phyloP scores from a whole-genome alignment of 805 yeast genomes.

The Lachancea sp. region DNA sequence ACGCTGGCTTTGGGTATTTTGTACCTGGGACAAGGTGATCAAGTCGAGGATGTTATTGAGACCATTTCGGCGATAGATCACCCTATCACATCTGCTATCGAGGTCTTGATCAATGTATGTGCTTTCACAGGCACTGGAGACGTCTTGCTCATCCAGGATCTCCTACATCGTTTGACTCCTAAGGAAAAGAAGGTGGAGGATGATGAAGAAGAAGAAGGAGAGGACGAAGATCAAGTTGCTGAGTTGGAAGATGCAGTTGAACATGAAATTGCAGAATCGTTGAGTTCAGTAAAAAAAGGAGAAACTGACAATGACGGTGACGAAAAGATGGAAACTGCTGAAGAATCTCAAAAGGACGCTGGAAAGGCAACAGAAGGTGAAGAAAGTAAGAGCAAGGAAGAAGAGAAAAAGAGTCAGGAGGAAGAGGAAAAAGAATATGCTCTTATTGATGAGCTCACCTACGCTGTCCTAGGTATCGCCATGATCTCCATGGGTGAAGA shows the following conservation, averaged over 20 bases:
- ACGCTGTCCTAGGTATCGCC: conserved; percentile 92
- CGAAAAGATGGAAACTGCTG: conserved; percentile 42
- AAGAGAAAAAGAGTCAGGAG: conserved; percentile 23
- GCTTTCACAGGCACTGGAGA: conserved; percentile 98
- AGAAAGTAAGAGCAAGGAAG: conserved; percentile 23
- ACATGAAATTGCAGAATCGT: conserved; percentile 27
- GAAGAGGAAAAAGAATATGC: conserved; percentile 30
- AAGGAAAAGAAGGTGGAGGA: conserved; percentile 54
- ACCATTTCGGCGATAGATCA: conserved; percentile 93
- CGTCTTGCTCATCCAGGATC: conserved; percentile 86
- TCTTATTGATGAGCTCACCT: conserved; percentile 45
- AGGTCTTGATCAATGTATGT: conserved; percentile 83
- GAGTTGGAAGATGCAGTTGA: conserved; percentile 37
- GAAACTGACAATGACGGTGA: conserved; percentile 31
- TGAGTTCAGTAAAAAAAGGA: conserved; percentile 21
- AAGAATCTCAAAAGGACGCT: conserved; percentile 34
- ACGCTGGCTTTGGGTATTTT: conserved; percentile 87
- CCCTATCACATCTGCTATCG: conserved; percentile 83
- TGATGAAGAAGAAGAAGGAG: conserved; percentile 55
- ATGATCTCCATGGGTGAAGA: conserved; percentile 96
- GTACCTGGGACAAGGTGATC: conserved; percentile 90
- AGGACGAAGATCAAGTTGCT: conserved; percentile 25
- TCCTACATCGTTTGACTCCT: conserved; percentile 79
- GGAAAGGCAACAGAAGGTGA: conserved; percentile 31
- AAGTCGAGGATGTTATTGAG: conserved; percentile 88